A percentile compares a stretch with the other conserved stretches of the same genome.
These are phyloP conservation scores for Paraphoma chrysanthemicola DNA, from an alignment of 2,329 filamentous ascomycete genomes.

Conservation along the genomic window DNA sequence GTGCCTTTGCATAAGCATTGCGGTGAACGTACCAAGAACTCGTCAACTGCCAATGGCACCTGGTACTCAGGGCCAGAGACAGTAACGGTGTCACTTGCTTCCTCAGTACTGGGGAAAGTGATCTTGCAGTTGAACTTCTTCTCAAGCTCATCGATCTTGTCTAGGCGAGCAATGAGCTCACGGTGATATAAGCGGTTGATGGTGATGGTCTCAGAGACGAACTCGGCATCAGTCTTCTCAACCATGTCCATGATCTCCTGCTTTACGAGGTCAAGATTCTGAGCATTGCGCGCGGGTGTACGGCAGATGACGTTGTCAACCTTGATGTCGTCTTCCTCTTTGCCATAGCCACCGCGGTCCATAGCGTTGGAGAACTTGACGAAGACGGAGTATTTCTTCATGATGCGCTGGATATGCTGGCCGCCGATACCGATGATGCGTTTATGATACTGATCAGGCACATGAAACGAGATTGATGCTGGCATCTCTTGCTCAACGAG, in stretches of 20 bases:
- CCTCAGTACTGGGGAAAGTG: slow-evolving; percentile 95
- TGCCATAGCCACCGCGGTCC: slow-evolving; percentile 91
- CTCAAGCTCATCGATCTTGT: slow-evolving; percentile 91
- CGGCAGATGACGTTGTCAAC: slow-evolving; percentile 99
- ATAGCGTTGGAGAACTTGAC: slow-evolving; percentile 99
- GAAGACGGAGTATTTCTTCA: slow-evolving; percentile 99
- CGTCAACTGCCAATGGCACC: slow-evolving; percentile 94
- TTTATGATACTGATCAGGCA: slow-evolving; percentile 99
- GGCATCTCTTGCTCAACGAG: slow-evolving; percentile 99
- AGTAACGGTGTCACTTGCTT: slow-evolving; percentile 93
- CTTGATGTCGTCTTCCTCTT: slow-evolving; percentile 97
- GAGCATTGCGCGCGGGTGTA: slow-evolving; percentile 93
- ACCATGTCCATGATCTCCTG: slow-evolving; percentile 99
- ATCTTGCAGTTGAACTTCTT: slow-evolving; percentile 99
- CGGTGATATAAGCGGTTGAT: slow-evolving; percentile 96
- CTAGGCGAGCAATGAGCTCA: slow-evolving; percentile 85
- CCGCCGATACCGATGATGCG: slow-evolving; percentile 98
- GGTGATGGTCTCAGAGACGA: slow-evolving; percentile 90
- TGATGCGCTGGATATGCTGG: slow-evolving; percentile 98
- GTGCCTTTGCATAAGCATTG: not conserved
- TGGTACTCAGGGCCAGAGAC: slow-evolving; percentile 98
- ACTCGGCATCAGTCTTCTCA: slow-evolving; percentile 95
- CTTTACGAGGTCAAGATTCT: slow-evolving; percentile 96
- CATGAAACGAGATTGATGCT: slow-evolving; percentile 97
- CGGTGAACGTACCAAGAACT: slow-evolving; percentile 71